Percentiles rank a stretch among this genome's conserved stretches.
These are phyloP conservation scores for Ustilago xerochloae DNA, from an alignment of 1,284 basidiomycete species.

Conservation along the genomic window DNA sequence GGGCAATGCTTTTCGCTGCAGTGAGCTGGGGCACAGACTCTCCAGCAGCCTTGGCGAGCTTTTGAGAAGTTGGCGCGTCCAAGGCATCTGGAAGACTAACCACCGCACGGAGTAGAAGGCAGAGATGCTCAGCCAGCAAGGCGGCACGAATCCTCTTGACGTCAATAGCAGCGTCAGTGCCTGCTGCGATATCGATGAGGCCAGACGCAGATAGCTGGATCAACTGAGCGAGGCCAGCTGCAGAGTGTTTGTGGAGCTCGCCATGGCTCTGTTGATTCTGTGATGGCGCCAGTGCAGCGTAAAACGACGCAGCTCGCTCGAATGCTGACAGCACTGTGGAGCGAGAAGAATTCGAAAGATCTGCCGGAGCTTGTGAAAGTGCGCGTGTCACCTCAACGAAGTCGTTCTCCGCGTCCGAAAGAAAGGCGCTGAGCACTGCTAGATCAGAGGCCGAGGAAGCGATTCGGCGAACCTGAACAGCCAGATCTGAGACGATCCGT, in stretches of 20 bases:
- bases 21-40: slow-evolving; percentile 30
- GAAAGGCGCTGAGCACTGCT: slow-evolving; percentile 7
- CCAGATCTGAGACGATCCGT: slow-evolving; percentile 73
- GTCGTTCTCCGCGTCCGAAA: slow-evolving; percentile 15
- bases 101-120: slow-evolving; percentile 16
- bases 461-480: slow-evolving; percentile 31
- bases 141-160: slow-evolving; percentile 16
- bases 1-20: slow-evolving; percentile 16
- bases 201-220: slow-evolving; percentile 13
- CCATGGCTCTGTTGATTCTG: slow-evolving; percentile 9
- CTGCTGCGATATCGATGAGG: slow-evolving; percentile 7
- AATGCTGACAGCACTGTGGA: slow-evolving; percentile 1
- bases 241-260: slow-evolving; percentile 10
- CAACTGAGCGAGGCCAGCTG: slow-evolving; percentile 12
- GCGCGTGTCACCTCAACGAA: slow-evolving; percentile 11
- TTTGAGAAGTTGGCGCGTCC: slow-evolving; percentile 5
- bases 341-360: not conserved
- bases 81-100: slow-evolving; percentile 24
- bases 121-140: slow-evolving; percentile 32
- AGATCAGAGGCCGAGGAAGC: slow-evolving; percentile 11
- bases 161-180: not conserved
- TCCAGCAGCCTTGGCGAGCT: slow-evolving; percentile 15
- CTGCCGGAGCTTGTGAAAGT: slow-evolving; percentile 2
- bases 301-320: slow-evolving; percentile 29
- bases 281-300: slow-evolving; percentile 29